A percentile compares a stretch with the other conserved stretches of the same genome.
Conservation (phyloP, 2,329 filamentous ascomycete genomes). For the Paraconiothyrium brasiliense region DNA sequence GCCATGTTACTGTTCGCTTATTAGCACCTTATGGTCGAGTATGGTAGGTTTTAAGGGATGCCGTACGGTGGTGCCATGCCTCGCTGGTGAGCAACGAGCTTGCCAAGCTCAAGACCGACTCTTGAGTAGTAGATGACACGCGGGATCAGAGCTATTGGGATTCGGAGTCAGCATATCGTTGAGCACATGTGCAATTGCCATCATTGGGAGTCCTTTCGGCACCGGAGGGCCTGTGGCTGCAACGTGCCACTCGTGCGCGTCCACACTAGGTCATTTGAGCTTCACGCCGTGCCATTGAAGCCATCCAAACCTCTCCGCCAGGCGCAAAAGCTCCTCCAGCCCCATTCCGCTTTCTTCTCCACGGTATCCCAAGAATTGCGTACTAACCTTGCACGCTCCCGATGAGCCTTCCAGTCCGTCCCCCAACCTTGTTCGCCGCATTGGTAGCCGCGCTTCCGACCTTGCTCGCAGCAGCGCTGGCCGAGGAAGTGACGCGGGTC, state of each 20-base stretch:
- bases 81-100: constrained; percentile 86
- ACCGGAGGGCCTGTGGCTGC: constrained; percentile 2
- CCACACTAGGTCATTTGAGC: constrained; percentile 16
- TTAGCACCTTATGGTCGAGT: constrained; percentile 26
- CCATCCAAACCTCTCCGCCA: background rate
- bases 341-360: constrained; percentile 20
- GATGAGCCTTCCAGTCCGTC: constrained; percentile 81
- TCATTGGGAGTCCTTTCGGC: constrained; percentile 6
- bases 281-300: constrained; percentile 30
- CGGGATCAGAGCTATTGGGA: constrained; percentile 77
- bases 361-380: constrained; percentile 13
- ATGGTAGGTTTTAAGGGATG: constrained; percentile 6
- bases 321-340: background rate
- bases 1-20: constrained; percentile 69
- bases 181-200: background rate
- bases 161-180: constrained; percentile 27
- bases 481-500: constrained; percentile 80
- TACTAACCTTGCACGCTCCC: constrained; percentile 85
- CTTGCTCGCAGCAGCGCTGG: constrained; percentile 78
- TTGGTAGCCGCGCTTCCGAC: constrained; percentile 67
- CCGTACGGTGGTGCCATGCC: constrained; percentile 96
- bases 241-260: constrained; percentile 4
- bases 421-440: constrained; percentile 75
- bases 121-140: constrained; percentile 90
- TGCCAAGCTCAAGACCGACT: constrained; percentile 86